These are phyloP conservation scores for Chlorella vulgaris DNA, from an alignment of 139 green algal species.

Conservation along the genomic window DNA sequence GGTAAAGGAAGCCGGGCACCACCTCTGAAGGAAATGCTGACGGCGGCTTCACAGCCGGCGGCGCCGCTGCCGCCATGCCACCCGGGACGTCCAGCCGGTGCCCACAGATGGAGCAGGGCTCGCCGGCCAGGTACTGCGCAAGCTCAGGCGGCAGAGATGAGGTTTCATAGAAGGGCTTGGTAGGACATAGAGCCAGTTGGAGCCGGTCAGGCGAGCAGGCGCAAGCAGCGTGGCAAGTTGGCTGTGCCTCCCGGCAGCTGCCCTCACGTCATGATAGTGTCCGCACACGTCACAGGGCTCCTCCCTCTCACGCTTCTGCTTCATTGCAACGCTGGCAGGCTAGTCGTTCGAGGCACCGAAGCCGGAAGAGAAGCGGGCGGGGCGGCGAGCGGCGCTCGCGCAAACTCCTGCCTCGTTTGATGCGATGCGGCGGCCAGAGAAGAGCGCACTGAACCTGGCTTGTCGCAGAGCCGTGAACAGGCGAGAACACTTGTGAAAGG, in stretches of 20 bases:
- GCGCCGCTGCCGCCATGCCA: neutral
- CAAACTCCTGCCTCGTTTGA: too few species aligned
- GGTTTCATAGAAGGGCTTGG: neutral
- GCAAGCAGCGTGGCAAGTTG: neutral
- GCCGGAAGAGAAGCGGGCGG: too few species aligned
- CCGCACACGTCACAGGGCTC: slow-evolving; percentile 86
- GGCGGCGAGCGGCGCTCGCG: too few species aligned
- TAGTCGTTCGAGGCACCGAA: neutral
- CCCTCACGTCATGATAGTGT: slow-evolving; percentile 89
- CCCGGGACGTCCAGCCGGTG: slow-evolving; percentile 62
- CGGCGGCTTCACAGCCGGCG: neutral
- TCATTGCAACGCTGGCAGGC: too few species aligned
- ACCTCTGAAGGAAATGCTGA: slow-evolving; percentile 76
- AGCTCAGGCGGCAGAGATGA: too few species aligned
- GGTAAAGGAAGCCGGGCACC: slow-evolving; percentile 81
- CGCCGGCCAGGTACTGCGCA: slow-evolving; percentile 77
- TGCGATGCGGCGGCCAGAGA: too few species aligned
- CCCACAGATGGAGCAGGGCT: slow-evolving; percentile 81
- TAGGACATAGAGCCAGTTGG: neutral
- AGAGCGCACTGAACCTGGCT: too few species aligned
- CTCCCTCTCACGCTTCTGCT: slow-evolving; percentile 62
- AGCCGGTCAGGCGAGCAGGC: too few species aligned
- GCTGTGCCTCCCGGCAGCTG: neutral
- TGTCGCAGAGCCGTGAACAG: too few species aligned
- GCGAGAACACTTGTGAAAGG: too few species aligned